Evolutionary conservation across 805 yeast species (phyloP), one percentile per base, ranked within the genome.

Genomic region (Zygoascus tannicola): DNA sequence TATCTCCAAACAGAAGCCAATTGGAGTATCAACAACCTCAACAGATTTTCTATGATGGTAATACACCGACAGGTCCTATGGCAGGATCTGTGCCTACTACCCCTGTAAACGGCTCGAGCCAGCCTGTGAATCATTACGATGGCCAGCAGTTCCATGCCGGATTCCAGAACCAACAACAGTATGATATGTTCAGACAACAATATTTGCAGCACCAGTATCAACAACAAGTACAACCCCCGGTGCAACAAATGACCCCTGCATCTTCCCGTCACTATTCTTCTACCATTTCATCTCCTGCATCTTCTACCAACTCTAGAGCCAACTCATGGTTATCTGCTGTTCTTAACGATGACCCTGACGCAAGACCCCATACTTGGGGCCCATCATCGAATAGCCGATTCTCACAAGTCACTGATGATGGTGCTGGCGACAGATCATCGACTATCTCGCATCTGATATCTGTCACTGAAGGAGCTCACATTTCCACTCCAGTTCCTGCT

Each of bases 351-450:
- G 18, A 18, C 15, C 15, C 41, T 20, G 58, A 56, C 32, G 56
- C 53, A 19, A 44, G 59, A 7, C 60, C 60, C 3, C 54, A 52
- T 36, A 56, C 60, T 4, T 56, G 60, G 60, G 58, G 59, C 18
- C 58, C 58, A 3, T 44, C 54, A n/a, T 45, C 51, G 32, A 45
- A 46, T 35, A 26, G 12, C 12, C 45, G 55, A 15, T 45, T 41
- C 18, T 54, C 56, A 15, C 45, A 50, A 4, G 49, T 51, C 5
- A 44, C 52, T 3, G 56, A 50, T 38, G 54, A 52, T 19, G 48
- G 45, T 8, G 43, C 42, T 7, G 2, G 30, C 12, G 56, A 53
- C 20, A 44, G 54, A 1, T 50, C 52, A 44, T 50, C 32, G 14
- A 16, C 57, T 10, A 35, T 55, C 35, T 45, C 55, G 5, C 55